A percentile compares a stretch with the other conserved stretches of the same genome.
Conservation (phyloP, 495 filamentous ascomycete genomes). For the Xylona heveae region DNA sequence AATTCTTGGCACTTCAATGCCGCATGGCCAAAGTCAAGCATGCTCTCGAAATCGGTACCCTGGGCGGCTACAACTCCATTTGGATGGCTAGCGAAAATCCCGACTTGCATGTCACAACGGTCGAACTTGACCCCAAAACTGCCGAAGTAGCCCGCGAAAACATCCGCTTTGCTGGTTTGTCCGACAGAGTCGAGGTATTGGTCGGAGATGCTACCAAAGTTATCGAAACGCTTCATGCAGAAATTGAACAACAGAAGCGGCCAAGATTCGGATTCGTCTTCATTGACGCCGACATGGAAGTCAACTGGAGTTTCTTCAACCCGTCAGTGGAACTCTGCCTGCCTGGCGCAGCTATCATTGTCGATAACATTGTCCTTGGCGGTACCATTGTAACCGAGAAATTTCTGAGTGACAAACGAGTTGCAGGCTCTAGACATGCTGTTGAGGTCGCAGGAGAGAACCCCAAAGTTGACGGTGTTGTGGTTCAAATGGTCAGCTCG, state of each 20-base stretch:
- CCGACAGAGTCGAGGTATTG: conserved; percentile 12
- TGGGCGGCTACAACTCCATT: conserved; percentile 30
- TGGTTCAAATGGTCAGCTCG: neutral
- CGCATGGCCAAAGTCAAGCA: conserved; percentile 15
- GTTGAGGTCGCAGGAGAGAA: neutral
- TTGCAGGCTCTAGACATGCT: neutral
- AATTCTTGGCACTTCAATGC: conserved; percentile 21
- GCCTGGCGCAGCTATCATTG: conserved; percentile 11
- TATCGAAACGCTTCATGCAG: conserved; percentile 11
- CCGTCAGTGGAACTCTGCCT: conserved; percentile 8
- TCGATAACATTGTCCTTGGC: conserved; percentile 17
- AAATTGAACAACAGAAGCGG: conserved; percentile 13
- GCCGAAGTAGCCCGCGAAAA: conserved; percentile 23
- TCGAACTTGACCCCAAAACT: conserved; percentile 21
- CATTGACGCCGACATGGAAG: conserved; percentile 19
- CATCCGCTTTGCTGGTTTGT: conserved; percentile 12
- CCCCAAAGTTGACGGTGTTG: neutral
- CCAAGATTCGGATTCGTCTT: conserved; percentile 13
- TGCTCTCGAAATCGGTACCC: conserved; percentile 29
- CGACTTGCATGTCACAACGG: conserved; percentile 20
- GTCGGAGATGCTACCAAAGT: conserved; percentile 14
- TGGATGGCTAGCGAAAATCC: conserved; percentile 22
- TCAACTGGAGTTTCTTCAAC: conserved; percentile 17
- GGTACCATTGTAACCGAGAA: conserved; percentile 11
- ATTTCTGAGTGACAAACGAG: neutral